Conservation (phyloP, 202 grass and related monocot species). For the Carex arenaria region DNA sequence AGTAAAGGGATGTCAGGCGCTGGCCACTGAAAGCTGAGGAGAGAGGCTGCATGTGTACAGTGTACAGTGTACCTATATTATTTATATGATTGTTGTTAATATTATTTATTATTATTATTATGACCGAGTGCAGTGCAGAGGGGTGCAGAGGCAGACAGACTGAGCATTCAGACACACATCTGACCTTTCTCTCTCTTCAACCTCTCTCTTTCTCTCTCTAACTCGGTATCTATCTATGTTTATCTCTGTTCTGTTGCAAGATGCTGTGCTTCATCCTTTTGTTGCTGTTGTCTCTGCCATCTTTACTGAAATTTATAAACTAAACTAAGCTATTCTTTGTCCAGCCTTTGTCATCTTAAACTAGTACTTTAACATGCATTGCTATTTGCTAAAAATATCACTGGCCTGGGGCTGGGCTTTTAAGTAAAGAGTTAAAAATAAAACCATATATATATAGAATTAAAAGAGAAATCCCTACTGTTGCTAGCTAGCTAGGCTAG, state of each 20-base stretch:
- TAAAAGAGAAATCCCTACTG: background rate
- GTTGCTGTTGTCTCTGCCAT: slow-evolving; percentile 56
- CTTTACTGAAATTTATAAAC: slow-evolving; percentile 87
- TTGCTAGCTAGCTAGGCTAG: slow-evolving; percentile 11
- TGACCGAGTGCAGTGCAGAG: slow-evolving; percentile 5
- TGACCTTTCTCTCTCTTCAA: background rate
- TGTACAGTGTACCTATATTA: slow-evolving; percentile 21
- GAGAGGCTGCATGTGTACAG: slow-evolving; percentile 19
- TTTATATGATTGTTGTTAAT: slow-evolving; percentile 2
- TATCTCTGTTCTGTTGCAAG: slow-evolving; percentile 52
- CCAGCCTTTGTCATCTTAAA: slow-evolving; percentile 21
- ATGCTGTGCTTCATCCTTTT: slow-evolving; percentile 63
- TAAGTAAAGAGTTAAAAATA: background rate
- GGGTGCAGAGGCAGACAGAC: slow-evolving; percentile 7
- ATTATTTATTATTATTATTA: slow-evolving; percentile 38
- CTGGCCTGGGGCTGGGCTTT: no score
- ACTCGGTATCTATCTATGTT: slow-evolving; percentile 17
- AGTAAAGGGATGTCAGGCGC: slow-evolving; percentile 18
- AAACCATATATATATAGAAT: background rate
- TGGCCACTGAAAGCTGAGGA: slow-evolving; percentile 24
- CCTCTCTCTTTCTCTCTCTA: slow-evolving; percentile 13
- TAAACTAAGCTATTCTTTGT: slow-evolving; percentile 24
- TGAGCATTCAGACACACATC: slow-evolving; percentile 17
- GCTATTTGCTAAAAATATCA: slow-evolving; percentile 16
- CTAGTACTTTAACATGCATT: slow-evolving; percentile 4